Base-by-base conservation (phyloP, 2,329 filamentous ascomycete genomes). In the Trichoderma atroviride region DNA sequence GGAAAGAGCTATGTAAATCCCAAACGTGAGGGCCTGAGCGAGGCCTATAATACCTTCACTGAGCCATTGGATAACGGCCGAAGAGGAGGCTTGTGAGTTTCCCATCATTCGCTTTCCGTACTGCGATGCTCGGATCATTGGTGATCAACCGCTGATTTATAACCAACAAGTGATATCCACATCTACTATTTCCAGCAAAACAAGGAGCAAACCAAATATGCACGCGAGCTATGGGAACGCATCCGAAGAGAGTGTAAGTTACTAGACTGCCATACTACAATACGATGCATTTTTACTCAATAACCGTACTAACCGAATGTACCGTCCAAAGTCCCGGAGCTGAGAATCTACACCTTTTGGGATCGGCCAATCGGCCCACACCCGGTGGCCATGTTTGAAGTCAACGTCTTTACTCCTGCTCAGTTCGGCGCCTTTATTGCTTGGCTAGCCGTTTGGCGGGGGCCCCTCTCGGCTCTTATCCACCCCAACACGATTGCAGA, bases 391-490 rank as follows among this genome's bases (percentile, higher is more conserved):
- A 97, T 97, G 93, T 97, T 97, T 75, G 94, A 97, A 80, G 93
- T 97, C 57, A 96, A 96, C 74, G 57, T 97, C 24, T 93, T 95
- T 78, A 93, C 90, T 0, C 94, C 94, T 0, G 89, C 88, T 3
- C 92, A 97, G 78, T 97, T 97, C 76, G 94, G 94, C 0, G 94
- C 94, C 0, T 96, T 97, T 75, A 82, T 97, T 50, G 86, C 92
- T 0, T 97, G 94, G 94, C 82, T 97, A 35, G 87, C 92, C 35
- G 88, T 97, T 69, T 90, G 94, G 80, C 86, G 94, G 5, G 94
- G 94, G 0, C 92, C 92, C 2, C 79, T 97, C 70, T 94, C 91
- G 59, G 93, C 83, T 4, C 82, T 97, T 24, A 79, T 97, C 1
- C 94, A 97, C 78, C 93, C 94, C 0, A 97, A 97, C 75, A 94